Evolutionary conservation across 371 early-diverging fungal genomes (phyloP).

Genomic region (Zychaea mexicana): DNA sequence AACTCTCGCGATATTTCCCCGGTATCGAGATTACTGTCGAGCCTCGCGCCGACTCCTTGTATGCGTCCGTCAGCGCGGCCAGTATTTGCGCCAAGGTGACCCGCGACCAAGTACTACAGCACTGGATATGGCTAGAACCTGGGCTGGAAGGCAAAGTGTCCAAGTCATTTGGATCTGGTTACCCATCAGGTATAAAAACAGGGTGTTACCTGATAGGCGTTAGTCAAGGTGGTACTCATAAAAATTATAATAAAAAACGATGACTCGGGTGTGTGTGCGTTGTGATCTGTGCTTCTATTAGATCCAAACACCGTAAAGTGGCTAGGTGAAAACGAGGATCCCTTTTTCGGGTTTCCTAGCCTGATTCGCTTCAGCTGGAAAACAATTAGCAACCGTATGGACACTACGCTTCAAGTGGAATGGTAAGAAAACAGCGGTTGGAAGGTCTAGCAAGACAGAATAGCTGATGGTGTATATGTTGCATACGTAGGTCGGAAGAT

Average conservation of each 20-base stretch:
- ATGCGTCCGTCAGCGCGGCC: constrained; percentile 98
- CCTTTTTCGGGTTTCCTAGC: constrained; percentile 92
- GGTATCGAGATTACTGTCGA: constrained; percentile 82
- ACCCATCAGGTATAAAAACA: constrained; percentile 76
- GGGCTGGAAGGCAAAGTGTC: constrained; percentile 45
- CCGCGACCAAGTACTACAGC: constrained; percentile 82
- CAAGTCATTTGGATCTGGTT: constrained; percentile 92
- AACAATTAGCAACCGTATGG: constrained; percentile 81
- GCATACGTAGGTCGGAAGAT: constrained; percentile 36
- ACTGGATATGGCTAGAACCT: constrained; percentile 85
- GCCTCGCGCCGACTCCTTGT: constrained; percentile 96
- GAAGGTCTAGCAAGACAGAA: no score
- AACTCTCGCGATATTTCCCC: constrained; percentile 77
- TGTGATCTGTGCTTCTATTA: constrained; percentile 17
- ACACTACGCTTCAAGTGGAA: constrained; percentile 43
- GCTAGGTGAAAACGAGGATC: constrained; percentile 82
- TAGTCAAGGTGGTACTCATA: constrained; percentile 1
- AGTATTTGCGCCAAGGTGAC: constrained; percentile 99
- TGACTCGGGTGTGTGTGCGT: constrained; percentile 3
- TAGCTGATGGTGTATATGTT: no score
- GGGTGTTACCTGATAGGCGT: neutral
- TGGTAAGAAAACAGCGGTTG: no score
- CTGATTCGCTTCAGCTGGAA: constrained; percentile 97
- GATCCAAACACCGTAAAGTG: constrained; percentile 95
- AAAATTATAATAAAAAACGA: neutral